Evolutionary conservation across 345 rosid species (phyloP).

Genomic region (Anacardium occidentale): DNA sequence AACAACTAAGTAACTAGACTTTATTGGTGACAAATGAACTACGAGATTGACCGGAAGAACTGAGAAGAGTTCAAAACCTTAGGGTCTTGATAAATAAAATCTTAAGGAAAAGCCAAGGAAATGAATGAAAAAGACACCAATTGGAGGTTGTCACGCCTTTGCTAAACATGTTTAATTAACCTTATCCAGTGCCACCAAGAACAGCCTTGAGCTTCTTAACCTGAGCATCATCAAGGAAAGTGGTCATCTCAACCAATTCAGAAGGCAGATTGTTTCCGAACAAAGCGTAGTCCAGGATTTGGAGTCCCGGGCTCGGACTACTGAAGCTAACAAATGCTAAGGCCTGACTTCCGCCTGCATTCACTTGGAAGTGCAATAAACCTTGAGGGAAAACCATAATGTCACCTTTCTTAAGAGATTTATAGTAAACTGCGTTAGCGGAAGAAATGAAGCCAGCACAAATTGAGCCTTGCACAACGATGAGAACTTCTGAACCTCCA

Average conservation of each 20-base stretch:
- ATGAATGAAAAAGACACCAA: background rate
- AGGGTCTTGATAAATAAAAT: background rate
- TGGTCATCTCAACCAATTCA: conserved; percentile 44
- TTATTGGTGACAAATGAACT: background rate
- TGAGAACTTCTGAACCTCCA: conserved; percentile 54
- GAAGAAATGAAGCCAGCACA: conserved; percentile 82
- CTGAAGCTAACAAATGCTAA: conserved; percentile 64
- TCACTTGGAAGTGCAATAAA: conserved; percentile 72
- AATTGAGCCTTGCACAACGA: conserved; percentile 57
- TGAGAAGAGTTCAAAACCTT: background rate
- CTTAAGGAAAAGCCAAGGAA: background rate
- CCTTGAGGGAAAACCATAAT: conserved; percentile 79
- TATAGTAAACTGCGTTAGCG: conserved; percentile 55
- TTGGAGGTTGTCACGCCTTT: background rate
- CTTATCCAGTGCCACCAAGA: conserved; percentile 76
- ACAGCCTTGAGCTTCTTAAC: conserved; percentile 84
- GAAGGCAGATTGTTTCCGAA: conserved; percentile 64
- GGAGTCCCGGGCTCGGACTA: conserved; percentile 71
- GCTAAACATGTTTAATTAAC: background rate
- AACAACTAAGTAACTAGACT: background rate
- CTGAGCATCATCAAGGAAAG: conserved; percentile 65
- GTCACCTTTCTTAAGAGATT: conserved; percentile 54
- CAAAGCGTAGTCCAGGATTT: conserved; percentile 64
- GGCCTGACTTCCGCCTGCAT: conserved; percentile 43
- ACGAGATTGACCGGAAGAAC: background rate